Evolutionary conservation across 2,329 filamentous ascomycete species (phyloP).

Genomic region (Monilinia laxa): DNA sequence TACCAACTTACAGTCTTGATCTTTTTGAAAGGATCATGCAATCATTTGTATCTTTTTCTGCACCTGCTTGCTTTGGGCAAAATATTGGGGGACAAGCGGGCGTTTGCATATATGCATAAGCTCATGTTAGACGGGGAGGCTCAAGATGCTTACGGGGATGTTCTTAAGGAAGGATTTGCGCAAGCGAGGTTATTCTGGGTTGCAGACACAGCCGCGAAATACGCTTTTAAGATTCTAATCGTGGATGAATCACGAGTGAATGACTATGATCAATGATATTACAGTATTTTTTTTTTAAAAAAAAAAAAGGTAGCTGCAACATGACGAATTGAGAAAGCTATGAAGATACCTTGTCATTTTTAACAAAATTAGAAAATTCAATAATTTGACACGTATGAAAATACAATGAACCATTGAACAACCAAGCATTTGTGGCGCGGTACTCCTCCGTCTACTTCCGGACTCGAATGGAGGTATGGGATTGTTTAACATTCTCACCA

Average conservation of each 20-base stretch:
- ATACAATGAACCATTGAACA: background rate
- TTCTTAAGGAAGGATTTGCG: conserved; percentile 7
- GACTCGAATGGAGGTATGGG: background rate
- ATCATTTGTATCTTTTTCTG: conserved; percentile 10
- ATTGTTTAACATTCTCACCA: background rate
- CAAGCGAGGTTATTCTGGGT: conserved; percentile 15
- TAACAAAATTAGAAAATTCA: conserved; percentile 1
- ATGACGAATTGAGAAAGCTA: conserved; percentile 1
- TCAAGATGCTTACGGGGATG: conserved; percentile 6
- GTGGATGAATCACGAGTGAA: conserved; percentile 16
- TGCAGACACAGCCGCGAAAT: conserved; percentile 22
- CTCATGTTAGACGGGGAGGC: conserved; percentile 1
- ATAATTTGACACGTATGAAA: conserved; percentile 5
- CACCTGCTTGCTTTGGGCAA: conserved; percentile 8
- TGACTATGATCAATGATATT: conserved; percentile 20
- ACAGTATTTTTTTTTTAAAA: background rate
- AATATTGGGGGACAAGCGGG: conserved; percentile 20
- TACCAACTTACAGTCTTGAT: conserved; percentile 45
- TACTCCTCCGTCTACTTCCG: background rate
- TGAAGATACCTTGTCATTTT: background rate
- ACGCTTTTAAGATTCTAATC: conserved; percentile 4
- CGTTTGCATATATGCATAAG: conserved; percentile 18
- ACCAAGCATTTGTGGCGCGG: background rate
- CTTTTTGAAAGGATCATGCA: background rate
- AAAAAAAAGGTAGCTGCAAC: conserved; percentile 1